Conservation (phyloP, 1,284 basidiomycete species). For the Naganishia liquefaciens region DNA sequence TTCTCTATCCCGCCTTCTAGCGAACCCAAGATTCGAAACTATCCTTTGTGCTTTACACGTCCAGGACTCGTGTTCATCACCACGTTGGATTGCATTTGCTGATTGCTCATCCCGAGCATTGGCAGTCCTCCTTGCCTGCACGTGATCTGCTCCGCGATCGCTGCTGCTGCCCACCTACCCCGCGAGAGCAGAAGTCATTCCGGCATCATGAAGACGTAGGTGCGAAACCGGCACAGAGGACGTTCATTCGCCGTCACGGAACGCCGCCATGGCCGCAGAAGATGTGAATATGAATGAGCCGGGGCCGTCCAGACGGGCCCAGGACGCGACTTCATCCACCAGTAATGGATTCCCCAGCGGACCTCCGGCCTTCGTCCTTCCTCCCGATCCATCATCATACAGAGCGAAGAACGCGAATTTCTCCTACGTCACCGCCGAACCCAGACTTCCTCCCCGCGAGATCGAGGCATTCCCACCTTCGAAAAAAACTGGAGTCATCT, state of each 20-base stretch:
- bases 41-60: too few relatives aligned
- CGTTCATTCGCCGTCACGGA: too few relatives aligned
- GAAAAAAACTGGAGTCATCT: conserved; percentile 71
- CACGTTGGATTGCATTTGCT: too few relatives aligned
- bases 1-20: neutral
- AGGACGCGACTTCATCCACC: neutral
- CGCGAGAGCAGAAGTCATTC: neutral
- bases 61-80: too few relatives aligned
- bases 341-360: neutral
- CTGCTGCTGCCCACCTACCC: neutral
- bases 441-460: neutral
- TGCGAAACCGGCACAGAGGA: too few relatives aligned
- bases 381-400: conserved; percentile 17
- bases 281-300: conserved; percentile 1
- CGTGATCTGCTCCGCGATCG: too few relatives aligned
- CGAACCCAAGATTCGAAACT: too few relatives aligned
- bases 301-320: conserved; percentile 17
- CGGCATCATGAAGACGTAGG: too few relatives aligned
- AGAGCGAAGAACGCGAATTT: conserved; percentile 14
- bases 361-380: conserved; percentile 4
- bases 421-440: conserved; percentile 19
- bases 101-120: too few relatives aligned
- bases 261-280: conserved; percentile 1
- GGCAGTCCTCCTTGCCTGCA: too few relatives aligned
- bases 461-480: conserved; percentile 26